phyloP scores from a whole-genome alignment of 192 early-diverging fungal genomes.

The Entomortierella chlamydospora region DNA sequence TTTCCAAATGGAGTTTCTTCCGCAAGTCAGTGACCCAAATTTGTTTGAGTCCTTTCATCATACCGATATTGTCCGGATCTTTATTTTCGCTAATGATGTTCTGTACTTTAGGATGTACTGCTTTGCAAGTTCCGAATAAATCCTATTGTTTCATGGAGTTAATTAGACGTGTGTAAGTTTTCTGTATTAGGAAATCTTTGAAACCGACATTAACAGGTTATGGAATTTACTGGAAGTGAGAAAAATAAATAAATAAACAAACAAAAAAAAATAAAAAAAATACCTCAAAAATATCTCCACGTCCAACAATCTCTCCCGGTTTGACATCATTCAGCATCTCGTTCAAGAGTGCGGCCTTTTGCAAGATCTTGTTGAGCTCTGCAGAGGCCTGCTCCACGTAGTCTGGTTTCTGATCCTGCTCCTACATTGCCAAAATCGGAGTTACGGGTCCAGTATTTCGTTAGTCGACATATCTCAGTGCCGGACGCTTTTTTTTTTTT shows the following conservation, averaged over 20 bases:
- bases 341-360: slow-evolving; percentile 77
- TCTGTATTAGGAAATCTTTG: too few species aligned
- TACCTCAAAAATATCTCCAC: slow-evolving; percentile 64
- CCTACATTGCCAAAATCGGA: slow-evolving; percentile 31
- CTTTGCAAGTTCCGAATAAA: slow-evolving; percentile 71
- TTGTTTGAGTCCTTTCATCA: background rate
- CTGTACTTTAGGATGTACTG: slow-evolving; percentile 79
- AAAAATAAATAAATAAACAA: background rate
- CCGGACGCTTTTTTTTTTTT: too few species aligned
- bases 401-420: slow-evolving; percentile 76
- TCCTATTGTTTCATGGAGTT: slow-evolving; percentile 61
- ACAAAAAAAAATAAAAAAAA: background rate
- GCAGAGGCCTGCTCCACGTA: slow-evolving; percentile 86
- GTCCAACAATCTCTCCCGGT: slow-evolving; percentile 63
- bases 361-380: slow-evolving; percentile 86
- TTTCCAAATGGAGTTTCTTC: too few species aligned
- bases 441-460: slow-evolving; percentile 36
- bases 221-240: too few species aligned
- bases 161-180: background rate
- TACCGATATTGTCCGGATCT: slow-evolving; percentile 83
- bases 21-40: background rate
- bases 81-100: slow-evolving; percentile 77
- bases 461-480: too few species aligned
- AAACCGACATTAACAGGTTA: too few species aligned
- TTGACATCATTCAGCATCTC: slow-evolving; percentile 84